A percentile compares a stretch with the other conserved stretches of the same genome.
Evolutionary conservation across 345 rosid species (phyloP).

Genomic region (Firmiana major): DNA sequence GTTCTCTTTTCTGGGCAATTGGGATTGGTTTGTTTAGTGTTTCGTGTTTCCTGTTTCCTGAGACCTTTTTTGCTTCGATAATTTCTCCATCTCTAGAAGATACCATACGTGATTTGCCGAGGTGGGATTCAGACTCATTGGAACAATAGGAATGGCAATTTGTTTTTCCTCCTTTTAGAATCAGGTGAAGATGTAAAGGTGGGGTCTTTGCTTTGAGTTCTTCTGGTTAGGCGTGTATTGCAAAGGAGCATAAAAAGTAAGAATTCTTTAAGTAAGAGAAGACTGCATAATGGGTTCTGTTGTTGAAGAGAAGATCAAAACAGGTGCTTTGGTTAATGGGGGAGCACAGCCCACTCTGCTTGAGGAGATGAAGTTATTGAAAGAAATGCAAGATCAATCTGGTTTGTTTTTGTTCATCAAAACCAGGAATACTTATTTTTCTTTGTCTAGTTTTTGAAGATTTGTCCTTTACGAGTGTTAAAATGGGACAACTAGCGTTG

Average conservation of each 20-base stretch:
- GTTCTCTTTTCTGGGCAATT: conserved; percentile 25
- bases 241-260: neutral
- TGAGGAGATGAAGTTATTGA: conserved; percentile 90
- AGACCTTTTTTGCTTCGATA: conserved; percentile 29
- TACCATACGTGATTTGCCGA: neutral
- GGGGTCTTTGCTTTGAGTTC: conserved; percentile 11
- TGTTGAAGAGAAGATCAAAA: conserved; percentile 64
- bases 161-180: neutral
- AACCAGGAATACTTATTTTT: neutral
- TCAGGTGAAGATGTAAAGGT: conserved; percentile 17
- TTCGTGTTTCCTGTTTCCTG: conserved; percentile 12
- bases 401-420: conserved; percentile 42
- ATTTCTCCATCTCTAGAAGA: conserved; percentile 22
- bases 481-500: neutral
- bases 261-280: conserved; percentile 10
- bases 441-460: neutral
- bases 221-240: conserved; percentile 12
- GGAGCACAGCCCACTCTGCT: conserved; percentile 49
- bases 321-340: conserved; percentile 36
- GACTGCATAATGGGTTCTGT: conserved; percentile 42
- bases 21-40: conserved; percentile 15
- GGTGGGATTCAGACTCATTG: neutral
- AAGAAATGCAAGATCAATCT: conserved; percentile 82
- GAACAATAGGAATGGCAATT: neutral
- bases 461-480: neutral